These are phyloP conservation scores for Cinchona pubescens DNA, from an alignment of 257 asterid species.

Conservation along the genomic window DNA sequence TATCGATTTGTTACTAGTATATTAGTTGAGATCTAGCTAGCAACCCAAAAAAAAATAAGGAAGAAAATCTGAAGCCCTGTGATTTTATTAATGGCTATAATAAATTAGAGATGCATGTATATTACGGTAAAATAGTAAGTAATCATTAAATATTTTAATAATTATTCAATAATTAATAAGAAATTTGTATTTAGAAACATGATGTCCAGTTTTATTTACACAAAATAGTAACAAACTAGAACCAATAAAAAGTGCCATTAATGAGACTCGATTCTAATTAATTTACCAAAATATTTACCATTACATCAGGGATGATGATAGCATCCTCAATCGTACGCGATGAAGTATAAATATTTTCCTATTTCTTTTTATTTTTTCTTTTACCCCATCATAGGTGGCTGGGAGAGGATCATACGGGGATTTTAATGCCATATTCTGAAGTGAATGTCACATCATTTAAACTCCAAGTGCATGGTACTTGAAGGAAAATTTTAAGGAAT, in stretches of 20 bases:
- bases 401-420: too few species aligned
- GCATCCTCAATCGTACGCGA: conserved; percentile 1
- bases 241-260: background rate
- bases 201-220: background rate
- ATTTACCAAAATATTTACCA: background rate
- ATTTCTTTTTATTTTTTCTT: background rate
- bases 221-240: background rate
- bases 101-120: background rate
- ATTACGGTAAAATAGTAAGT: too few species aligned
- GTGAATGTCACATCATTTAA: too few species aligned
- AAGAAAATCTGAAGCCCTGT: background rate
- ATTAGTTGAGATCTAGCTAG: background rate
- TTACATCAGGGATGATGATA: conserved; percentile 9
- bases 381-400: too few species aligned
- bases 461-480: too few species aligned
- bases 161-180: too few species aligned
- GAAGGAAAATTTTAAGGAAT: too few species aligned
- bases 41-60: background rate
- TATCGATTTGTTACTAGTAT: background rate
- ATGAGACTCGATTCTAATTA: background rate
- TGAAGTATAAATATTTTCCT: background rate
- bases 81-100: too few species aligned
- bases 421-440: too few species aligned
- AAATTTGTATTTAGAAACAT: background rate
- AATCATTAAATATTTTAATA: background rate